Conservation (phyloP, 2,329 filamentous ascomycete species). For the Tympanopsis confertula region DNA sequence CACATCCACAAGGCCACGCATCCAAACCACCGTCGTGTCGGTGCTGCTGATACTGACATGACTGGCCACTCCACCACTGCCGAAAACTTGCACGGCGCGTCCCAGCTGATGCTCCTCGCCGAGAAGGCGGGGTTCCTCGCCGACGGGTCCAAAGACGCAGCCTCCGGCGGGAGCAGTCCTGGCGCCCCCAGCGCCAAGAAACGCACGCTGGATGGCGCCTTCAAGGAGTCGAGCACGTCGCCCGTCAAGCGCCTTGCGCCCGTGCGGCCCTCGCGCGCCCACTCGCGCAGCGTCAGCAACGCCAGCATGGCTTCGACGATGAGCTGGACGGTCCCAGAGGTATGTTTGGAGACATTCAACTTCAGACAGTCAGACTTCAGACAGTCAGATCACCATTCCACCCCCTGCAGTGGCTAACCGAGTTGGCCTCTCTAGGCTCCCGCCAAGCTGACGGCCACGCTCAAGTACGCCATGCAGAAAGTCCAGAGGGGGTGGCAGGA, state of each 20-base stretch:
- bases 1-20: too few relatives aligned
- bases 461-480: slow-evolving; percentile 90
- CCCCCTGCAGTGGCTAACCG: too few relatives aligned
- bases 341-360: too few relatives aligned
- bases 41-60: too few relatives aligned
- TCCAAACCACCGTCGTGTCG: too few relatives aligned
- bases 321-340: slow-evolving; percentile 67
- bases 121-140: slow-evolving; percentile 14
- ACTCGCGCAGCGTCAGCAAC: slow-evolving; percentile 63
- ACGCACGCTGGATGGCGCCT: slow-evolving; percentile 63
- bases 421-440: slow-evolving; percentile 44
- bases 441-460: slow-evolving; percentile 66
- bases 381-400: too few relatives aligned
- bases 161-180: slow-evolving; percentile 22
- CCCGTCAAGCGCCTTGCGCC: slow-evolving; percentile 21
- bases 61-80: too few relatives aligned
- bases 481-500: slow-evolving; percentile 83
- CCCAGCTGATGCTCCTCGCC: too few relatives aligned
- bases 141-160: slow-evolving; percentile 25
- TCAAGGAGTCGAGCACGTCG: slow-evolving; percentile 47
- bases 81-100: too few relatives aligned
- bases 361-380: too few relatives aligned
- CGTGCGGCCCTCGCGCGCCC: slow-evolving; percentile 27
- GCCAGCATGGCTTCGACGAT: slow-evolving; percentile 49
- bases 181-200: slow-evolving; percentile 40